Conservation (phyloP, 495 filamentous ascomycete genomes). For the Aspergillus leporis region DNA sequence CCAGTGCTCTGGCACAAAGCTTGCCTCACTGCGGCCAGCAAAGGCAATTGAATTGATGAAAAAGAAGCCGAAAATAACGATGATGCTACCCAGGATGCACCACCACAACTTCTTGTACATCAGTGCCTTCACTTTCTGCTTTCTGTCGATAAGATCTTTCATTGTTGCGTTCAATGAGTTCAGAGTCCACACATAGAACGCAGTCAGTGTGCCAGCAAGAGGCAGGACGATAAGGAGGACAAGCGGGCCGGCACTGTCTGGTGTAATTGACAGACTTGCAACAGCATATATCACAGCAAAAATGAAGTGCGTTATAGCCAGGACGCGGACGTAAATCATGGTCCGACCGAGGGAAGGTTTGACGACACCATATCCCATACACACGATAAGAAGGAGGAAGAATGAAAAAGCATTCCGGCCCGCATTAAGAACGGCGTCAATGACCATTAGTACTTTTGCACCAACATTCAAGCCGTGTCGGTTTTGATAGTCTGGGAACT, state of each 20-base stretch:
- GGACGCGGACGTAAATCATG: constrained; percentile 90
- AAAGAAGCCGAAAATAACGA: constrained; percentile 97
- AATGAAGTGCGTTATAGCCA: constrained; percentile 89
- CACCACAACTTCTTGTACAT: constrained; percentile 99
- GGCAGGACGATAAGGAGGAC: constrained; percentile 96
- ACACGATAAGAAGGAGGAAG: constrained; percentile 97
- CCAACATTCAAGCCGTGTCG: constrained; percentile 74
- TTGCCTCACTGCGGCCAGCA: constrained; percentile 74
- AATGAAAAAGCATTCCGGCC: constrained; percentile 97
- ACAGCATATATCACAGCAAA: constrained; percentile 94
- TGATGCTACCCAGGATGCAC: constrained; percentile 87
- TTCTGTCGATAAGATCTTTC: constrained; percentile 91
- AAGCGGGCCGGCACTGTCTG: constrained; percentile 70
- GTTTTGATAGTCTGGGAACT: constrained; percentile 77
- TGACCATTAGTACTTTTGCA: constrained; percentile 82
- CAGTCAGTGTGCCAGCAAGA: constrained; percentile 86
- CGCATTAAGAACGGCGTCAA: constrained; percentile 90
- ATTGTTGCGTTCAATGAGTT: constrained; percentile 93
- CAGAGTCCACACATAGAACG: constrained; percentile 98
- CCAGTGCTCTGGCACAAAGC: constrained; percentile 95
- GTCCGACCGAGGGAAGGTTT: constrained; percentile 90
- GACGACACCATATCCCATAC: constrained; percentile 99
- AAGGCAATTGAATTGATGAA: constrained; percentile 93
- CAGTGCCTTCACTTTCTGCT: constrained; percentile 86
- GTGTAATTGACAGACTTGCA: constrained; percentile 84